These are phyloP conservation scores for Neoconidiobolus thromboides DNA, from an alignment of 371 early-diverging fungal species.

Conservation along the genomic window DNA sequence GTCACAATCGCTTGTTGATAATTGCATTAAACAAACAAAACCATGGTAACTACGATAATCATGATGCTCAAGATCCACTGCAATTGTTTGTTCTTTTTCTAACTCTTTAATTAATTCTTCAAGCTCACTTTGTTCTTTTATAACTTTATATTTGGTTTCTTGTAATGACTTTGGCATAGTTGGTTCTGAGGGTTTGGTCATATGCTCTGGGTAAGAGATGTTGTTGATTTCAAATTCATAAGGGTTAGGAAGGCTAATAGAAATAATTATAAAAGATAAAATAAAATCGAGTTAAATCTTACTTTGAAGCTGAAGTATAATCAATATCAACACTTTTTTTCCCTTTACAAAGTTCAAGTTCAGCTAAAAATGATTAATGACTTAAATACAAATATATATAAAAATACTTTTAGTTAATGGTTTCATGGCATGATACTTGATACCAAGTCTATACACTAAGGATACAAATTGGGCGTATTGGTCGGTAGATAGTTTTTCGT, in stretches of 20 bases:
- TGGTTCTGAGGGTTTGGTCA: conserved; percentile 43
- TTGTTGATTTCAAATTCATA: conserved; percentile 77
- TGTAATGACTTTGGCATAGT: conserved; percentile 35
- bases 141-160: conserved; percentile 36
- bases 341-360: conserved; percentile 13
- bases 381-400: background rate
- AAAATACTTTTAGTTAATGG: conserved; percentile 1
- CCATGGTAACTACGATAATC: conserved; percentile 86
- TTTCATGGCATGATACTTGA: background rate
- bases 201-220: conserved; percentile 45
- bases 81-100: conserved; percentile 44
- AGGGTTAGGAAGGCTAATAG: conserved; percentile 62
- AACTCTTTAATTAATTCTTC: conserved; percentile 36
- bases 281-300: conserved; percentile 15
- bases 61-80: conserved; percentile 91
- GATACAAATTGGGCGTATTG: conserved; percentile 64
- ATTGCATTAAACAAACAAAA: conserved; percentile 85
- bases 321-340: background rate
- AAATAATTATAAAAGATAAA: conserved; percentile 18
- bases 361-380: conserved; percentile 18
- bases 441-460: background rate
- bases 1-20: conserved; percentile 76
- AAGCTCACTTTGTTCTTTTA: conserved; percentile 51
- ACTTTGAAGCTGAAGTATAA: background rate
- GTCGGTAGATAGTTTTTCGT: conserved; percentile 83